These are phyloP conservation scores for Albugo candida DNA, from an alignment of 352 stramenopile species.

Conservation along the genomic window DNA sequence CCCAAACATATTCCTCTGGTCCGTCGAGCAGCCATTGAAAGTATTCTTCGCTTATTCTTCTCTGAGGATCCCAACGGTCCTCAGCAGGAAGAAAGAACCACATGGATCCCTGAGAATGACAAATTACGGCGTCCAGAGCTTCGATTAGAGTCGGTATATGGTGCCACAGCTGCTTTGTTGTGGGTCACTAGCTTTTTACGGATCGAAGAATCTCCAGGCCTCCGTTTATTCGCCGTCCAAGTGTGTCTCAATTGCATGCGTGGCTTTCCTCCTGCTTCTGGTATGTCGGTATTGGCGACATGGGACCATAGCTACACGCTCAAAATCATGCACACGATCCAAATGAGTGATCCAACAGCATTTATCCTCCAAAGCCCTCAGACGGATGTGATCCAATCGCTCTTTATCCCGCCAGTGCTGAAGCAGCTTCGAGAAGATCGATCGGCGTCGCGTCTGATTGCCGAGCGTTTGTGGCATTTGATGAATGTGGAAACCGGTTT, in stretches of 20 bases:
- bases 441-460: constrained; percentile 35
- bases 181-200: constrained; percentile 50
- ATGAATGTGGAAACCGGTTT: constrained; percentile 41
- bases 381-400: constrained; percentile 39
- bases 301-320: constrained; percentile 73
- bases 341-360: constrained; percentile 53
- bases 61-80: constrained; percentile 31
- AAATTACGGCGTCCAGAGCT: constrained; percentile 6
- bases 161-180: constrained; percentile 37
- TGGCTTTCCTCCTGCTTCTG: constrained; percentile 46
- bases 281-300: constrained; percentile 52
- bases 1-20: constrained; percentile 53
- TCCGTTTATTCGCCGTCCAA: constrained; percentile 56
- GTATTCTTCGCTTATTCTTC: constrained; percentile 68
- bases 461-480: constrained; percentile 46
- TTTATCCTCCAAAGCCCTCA: constrained; percentile 60
- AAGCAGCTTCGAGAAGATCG: constrained; percentile 56
- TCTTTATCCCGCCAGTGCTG: constrained; percentile 40
- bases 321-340: constrained; percentile 43
- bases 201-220: constrained; percentile 36
- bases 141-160: constrained; percentile 29
- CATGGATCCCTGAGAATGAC: not conserved
- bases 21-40: constrained; percentile 68
- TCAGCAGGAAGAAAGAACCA: not conserved
- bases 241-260: constrained; percentile 67